phyloP scores from a whole-genome alignment of 495 filamentous ascomycete species.

The Xylaria telfairii region DNA sequence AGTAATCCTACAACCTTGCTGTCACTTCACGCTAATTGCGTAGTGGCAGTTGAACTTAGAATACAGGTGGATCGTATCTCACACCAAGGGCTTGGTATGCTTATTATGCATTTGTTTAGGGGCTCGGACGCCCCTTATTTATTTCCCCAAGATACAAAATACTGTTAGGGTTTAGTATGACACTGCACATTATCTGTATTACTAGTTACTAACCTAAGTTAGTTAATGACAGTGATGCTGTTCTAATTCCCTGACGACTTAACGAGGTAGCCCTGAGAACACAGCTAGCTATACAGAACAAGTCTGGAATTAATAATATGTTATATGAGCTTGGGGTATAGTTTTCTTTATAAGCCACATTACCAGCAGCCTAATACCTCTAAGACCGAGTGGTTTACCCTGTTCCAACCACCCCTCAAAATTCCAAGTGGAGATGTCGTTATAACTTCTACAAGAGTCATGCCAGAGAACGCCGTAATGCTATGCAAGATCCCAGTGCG shows the following conservation, averaged over 20 bases:
- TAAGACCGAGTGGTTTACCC: neutral
- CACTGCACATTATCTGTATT: neutral
- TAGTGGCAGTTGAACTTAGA: neutral
- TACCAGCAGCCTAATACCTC: neutral
- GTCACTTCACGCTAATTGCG: neutral
- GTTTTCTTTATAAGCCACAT: neutral
- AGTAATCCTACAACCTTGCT: neutral
- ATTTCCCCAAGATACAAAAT: neutral
- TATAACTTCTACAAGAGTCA: constrained; percentile 3
- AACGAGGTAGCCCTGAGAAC: neutral
- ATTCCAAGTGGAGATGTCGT: constrained; percentile 28
- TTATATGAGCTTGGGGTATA: constrained; percentile 10
- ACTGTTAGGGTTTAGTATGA: neutral
- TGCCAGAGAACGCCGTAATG: constrained; percentile 24
- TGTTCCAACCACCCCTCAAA: constrained; percentile 1
- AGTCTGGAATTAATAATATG: neutral
- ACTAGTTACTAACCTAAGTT: too few species aligned
- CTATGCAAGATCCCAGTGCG: constrained; percentile 26
- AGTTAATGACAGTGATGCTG: neutral
- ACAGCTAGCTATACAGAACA: neutral
- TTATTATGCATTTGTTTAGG: neutral
- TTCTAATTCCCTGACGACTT: neutral
- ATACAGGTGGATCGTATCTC: neutral
- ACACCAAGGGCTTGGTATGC: neutral
- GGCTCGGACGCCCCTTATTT: neutral